Evolutionary conservation across 208 protist genomes (phyloP).

Genomic region (Leishmania mexicana): DNA sequence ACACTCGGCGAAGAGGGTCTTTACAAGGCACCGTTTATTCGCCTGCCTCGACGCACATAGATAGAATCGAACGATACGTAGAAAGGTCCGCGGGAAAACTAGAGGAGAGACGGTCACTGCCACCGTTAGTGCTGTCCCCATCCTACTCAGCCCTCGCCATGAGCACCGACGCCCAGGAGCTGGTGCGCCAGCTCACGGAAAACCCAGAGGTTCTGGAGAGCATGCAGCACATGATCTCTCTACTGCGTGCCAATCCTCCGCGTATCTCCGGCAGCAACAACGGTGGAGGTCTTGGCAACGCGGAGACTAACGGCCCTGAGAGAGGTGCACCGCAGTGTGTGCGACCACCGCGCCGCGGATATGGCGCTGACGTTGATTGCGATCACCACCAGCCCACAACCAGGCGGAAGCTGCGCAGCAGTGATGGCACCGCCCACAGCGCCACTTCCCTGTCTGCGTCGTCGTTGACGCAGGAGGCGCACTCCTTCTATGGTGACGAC

Average conservation of each 20-base stretch:
- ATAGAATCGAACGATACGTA: background rate
- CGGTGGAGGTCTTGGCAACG: background rate
- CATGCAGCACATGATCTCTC: slow-evolving; percentile 60
- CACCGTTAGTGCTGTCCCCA: background rate
- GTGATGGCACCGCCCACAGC: background rate
- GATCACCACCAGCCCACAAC: background rate
- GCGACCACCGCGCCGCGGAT: slow-evolving; percentile 20
- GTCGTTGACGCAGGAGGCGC: slow-evolving; percentile 2
- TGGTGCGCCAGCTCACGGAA: slow-evolving; percentile 67
- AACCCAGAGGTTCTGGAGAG: slow-evolving; percentile 70
- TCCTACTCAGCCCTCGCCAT: slow-evolving; percentile 14
- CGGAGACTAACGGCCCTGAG: background rate
- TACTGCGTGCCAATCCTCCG: slow-evolving; percentile 34
- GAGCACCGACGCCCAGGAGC: slow-evolving; percentile 46
- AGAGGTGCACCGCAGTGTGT: background rate
- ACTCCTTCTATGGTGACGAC: background rate
- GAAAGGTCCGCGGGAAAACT: background rate
- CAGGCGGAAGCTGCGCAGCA: background rate
- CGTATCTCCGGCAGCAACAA: background rate
- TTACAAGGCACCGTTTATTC: background rate
- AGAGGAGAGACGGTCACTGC: background rate
- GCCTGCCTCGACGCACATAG: background rate
- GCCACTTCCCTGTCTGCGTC: background rate
- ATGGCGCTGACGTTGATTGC: background rate
- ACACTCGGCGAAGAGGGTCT: background rate